Evolutionary conservation across 2,329 filamentous ascomycete species (phyloP).

Genomic region (Ilyonectria destructans): DNA sequence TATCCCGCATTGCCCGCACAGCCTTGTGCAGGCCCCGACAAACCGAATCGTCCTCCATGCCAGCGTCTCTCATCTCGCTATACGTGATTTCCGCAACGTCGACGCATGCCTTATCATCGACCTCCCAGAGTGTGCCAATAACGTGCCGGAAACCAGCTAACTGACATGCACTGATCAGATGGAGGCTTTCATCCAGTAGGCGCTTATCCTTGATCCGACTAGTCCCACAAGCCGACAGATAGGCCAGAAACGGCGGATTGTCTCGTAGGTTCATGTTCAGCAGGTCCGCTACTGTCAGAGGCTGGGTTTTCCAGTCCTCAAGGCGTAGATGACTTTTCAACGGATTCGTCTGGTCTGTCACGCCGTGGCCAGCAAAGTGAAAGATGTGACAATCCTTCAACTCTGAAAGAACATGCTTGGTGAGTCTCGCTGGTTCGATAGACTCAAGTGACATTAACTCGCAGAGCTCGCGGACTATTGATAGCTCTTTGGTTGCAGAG

Average conservation of each 20-base stretch:
- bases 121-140: neutral
- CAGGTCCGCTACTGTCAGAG: conserved; percentile 1
- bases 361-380: conserved; percentile 24
- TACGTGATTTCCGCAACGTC: neutral
- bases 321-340: conserved; percentile 3
- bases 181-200: neutral
- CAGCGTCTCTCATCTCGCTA: neutral
- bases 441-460: conserved; percentile 1
- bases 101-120: neutral
- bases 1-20: conserved; percentile 10
- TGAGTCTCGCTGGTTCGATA: neutral
- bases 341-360: conserved; percentile 6
- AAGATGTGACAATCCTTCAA: conserved; percentile 7
- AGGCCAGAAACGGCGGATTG: conserved; percentile 8
- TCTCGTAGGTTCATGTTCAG: conserved; percentile 4
- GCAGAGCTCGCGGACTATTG: neutral
- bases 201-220: conserved; percentile 3
- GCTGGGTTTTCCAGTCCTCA: neutral
- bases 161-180: neutral
- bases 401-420: neutral
- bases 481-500: neutral
- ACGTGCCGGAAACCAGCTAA: too few relatives aligned
- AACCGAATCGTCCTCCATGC: neutral
- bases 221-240: conserved; percentile 19
- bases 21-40: conserved; percentile 9